These are phyloP conservation scores for Piper longum DNA, from an alignment of 164 flowering plant species.

Conservation along the genomic window DNA sequence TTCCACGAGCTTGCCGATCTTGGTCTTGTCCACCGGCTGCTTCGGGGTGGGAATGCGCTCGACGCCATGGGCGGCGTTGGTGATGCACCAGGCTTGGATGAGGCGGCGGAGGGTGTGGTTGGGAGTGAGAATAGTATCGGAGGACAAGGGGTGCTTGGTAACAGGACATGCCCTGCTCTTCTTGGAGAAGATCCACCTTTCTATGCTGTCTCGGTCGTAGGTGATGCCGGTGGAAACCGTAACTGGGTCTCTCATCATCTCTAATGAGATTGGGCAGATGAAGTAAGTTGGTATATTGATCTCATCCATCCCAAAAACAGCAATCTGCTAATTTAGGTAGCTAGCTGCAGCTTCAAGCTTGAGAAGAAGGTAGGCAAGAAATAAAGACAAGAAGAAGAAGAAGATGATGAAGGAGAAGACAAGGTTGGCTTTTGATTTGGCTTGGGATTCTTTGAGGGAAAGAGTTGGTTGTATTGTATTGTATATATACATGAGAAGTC, in stretches of 20 bases:
- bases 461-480: no score
- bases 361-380: no score
- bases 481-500: no score
- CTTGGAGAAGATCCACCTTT: slow-evolving; percentile 47
- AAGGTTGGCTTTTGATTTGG: no score
- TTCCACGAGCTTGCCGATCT: slow-evolving; percentile 24
- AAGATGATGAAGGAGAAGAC: no score
- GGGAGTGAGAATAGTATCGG: not conserved
- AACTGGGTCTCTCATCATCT: slow-evolving; percentile 80
- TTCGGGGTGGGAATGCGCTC: slow-evolving; percentile 66
- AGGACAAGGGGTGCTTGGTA: slow-evolving; percentile 32
- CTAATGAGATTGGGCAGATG: slow-evolving; percentile 70
- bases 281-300: slow-evolving; percentile 55
- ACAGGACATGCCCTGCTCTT: slow-evolving; percentile 49
- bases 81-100: slow-evolving; percentile 76
- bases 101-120: slow-evolving; percentile 42
- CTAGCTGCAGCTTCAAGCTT: no score
- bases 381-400: no score
- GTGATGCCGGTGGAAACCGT: slow-evolving; percentile 65
- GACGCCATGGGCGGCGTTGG: slow-evolving; percentile 32
- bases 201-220: slow-evolving; percentile 64
- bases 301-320: slow-evolving; percentile 19
- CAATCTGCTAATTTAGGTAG: no score
- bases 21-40: slow-evolving; percentile 28
- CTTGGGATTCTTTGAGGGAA: no score